Evolutionary conservation across 2,329 filamentous ascomycete genomes (phyloP), one percentile per base, ranked within the genome.

Genomic region (Cercospora zeae-maydis): DNA sequence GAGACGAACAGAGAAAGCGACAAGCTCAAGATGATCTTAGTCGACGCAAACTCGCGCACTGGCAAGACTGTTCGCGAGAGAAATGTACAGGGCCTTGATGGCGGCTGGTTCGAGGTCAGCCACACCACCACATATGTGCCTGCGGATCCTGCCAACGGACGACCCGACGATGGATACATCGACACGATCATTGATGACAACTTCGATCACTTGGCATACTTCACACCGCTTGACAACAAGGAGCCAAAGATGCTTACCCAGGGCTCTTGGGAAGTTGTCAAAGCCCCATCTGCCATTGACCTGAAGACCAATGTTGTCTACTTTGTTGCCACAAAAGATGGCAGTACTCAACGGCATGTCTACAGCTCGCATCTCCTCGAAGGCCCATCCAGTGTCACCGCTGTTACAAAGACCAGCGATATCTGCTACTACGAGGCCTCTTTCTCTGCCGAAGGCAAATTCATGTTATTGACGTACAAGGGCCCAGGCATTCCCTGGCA

Each of bases 1-100:
- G 90, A 96, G 76, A 97, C 93, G 0, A 99, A 99, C 75, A 87
- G 95, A 58, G 92, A 97, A 71, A 96, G 93, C 74, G 93, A 98
- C 72, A 77, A 92, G n/a, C 83, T 98, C 74, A 92, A 91, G 67
- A 87, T 97, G 27, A 87, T 96, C 6, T 82, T 98, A 5, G 87
- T 98, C 60, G 91, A 99, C 73, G 90, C 95, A 4, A 78, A 81
- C 21, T 79, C 82, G 2, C 88, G 92, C 53, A 87, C 84, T 19
- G 93, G 91, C 31, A 90, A 89, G 75, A 88, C 90, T 0, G 87
- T 97, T 53, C 84, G 93, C 66, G 89, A 87, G 19, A 84, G 91
- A 54, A 87, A 99, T 75, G 86, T 97, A 54, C 85, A 87, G 67
- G 83, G 88, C 62, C 82, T 97, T n/a, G 95, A 99, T 75, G 93